Evolutionary conservation across 257 asterid genomes (phyloP).

Genomic region (Solanum microdontum): DNA sequence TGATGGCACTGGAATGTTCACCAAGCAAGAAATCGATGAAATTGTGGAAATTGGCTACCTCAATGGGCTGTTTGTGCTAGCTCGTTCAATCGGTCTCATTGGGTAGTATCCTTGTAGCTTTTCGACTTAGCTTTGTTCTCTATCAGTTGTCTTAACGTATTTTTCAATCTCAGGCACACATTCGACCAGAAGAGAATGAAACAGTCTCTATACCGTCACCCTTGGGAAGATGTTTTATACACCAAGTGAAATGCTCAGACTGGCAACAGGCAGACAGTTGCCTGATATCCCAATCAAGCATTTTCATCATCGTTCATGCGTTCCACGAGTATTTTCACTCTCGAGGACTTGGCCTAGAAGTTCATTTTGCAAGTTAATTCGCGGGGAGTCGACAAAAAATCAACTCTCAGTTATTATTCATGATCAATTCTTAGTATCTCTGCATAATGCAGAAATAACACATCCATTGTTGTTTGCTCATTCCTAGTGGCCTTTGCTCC

Average conservation of each 20-base stretch:
- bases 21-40: conserved; percentile 88
- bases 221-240: conserved; percentile 98
- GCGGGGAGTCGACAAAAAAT: background rate
- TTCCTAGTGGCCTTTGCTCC: background rate
- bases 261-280: background rate
- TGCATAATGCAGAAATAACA: background rate
- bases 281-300: background rate
- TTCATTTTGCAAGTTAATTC: background rate
- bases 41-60: conserved; percentile 85
- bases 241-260: conserved; percentile 46
- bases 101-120: conserved; percentile 29
- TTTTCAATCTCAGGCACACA: conserved; percentile 53
- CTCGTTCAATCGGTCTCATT: conserved; percentile 95
- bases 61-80: conserved; percentile 90
- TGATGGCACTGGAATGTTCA: conserved; percentile 96
- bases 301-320: conserved; percentile 11
- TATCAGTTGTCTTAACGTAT: background rate
- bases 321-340: conserved; percentile 1
- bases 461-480: background rate
- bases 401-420: background rate
- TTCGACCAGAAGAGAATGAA: conserved; percentile 94
- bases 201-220: conserved; percentile 95
- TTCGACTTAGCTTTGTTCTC: background rate
- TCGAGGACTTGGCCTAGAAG: background rate
- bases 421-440: conserved; percentile 4